Evolutionary conservation across 1,139 yeast species (phyloP).

Genomic region (Suhomyces maxii): DNA sequence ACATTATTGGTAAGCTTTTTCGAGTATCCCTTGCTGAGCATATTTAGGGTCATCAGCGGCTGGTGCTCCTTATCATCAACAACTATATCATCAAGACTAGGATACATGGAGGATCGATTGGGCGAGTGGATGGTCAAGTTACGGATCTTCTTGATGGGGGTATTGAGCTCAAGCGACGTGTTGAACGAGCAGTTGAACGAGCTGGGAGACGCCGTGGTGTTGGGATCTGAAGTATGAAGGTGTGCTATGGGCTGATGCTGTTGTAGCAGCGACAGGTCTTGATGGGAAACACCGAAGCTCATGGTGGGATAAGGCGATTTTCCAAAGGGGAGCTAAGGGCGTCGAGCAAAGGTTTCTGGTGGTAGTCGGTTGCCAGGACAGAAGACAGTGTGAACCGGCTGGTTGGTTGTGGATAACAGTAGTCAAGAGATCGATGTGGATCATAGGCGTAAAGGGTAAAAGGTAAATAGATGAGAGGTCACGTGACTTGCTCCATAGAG

Average conservation of each 20-base stretch:
- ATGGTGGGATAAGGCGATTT: conserved; percentile 1
- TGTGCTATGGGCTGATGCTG: background rate
- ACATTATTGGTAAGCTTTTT: conserved; percentile 43
- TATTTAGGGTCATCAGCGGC: conserved; percentile 17
- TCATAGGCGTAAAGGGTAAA: conserved; percentile 6
- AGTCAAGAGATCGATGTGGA: background rate
- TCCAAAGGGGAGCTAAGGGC: background rate
- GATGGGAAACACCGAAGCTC: conserved; percentile 14
- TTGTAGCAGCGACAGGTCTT: conserved; percentile 1
- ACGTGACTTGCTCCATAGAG: too few species aligned
- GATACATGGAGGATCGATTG: conserved; percentile 18
- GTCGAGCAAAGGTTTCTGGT: background rate
- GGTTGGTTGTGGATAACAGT: background rate
- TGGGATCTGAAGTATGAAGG: background rate
- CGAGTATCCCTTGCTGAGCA: conserved; percentile 45
- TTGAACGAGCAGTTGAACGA: conserved; percentile 12
- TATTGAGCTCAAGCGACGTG: conserved; percentile 26
- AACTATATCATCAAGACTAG: conserved; percentile 16
- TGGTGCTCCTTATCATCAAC: conserved; percentile 1
- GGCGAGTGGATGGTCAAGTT: conserved; percentile 39
- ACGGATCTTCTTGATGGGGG: conserved; percentile 44
- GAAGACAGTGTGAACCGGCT: background rate
- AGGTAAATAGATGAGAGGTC: conserved; percentile 5
- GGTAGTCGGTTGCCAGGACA: background rate
- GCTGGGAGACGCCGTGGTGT: conserved; percentile 7